These are phyloP conservation scores for Tulasnella calospora DNA, from an alignment of 768 basidiomycete species.

Conservation along the genomic window DNA sequence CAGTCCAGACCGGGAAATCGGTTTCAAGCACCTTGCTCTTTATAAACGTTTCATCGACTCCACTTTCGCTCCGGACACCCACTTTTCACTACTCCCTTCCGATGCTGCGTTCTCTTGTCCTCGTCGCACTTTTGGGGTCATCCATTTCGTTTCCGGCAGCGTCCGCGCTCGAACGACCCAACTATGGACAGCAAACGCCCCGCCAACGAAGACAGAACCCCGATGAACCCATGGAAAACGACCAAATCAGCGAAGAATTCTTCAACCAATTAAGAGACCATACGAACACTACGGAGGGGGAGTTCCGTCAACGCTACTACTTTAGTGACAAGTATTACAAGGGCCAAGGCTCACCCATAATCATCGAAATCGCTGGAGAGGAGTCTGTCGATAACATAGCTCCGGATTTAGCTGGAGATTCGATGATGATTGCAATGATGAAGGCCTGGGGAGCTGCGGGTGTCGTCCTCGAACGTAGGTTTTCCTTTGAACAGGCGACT, in stretches of 20 bases:
- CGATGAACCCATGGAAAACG: background rate
- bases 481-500: background rate
- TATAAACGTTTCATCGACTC: no score
- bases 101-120: no score
- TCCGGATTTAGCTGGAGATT: background rate
- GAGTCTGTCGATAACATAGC: background rate
- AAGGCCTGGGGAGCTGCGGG: background rate
- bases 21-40: no score
- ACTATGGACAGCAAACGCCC: no score
- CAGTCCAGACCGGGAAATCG: no score
- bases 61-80: no score
- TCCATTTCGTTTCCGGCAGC: no score
- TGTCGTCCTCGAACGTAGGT: conserved; percentile 12
- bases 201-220: no score
- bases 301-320: conserved; percentile 24
- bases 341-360: conserved; percentile 10
- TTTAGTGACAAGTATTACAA: conserved; percentile 1
- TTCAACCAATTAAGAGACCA: conserved; percentile 22
- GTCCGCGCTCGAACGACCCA: no score
- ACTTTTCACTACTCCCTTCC: no score
- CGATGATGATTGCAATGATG: background rate
- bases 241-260: background rate
- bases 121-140: no score
- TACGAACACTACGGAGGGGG: conserved; percentile 4
- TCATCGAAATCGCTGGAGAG: conserved; percentile 10